These are phyloP conservation scores for Quercus rubra DNA, from an alignment of 306 rosid genomes.

Conservation along the genomic window DNA sequence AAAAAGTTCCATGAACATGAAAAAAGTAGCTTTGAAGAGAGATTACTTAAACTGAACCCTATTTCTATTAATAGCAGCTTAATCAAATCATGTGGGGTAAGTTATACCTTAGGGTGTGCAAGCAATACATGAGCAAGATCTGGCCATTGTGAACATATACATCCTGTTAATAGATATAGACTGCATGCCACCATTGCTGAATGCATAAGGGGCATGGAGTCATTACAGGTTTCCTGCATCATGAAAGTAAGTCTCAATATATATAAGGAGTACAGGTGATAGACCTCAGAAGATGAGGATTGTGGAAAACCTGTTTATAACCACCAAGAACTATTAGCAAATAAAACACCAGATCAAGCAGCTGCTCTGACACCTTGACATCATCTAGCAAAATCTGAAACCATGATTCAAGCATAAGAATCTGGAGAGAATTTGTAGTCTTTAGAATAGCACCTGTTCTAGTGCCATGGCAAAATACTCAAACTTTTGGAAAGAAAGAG, in stretches of 20 bases:
- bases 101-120: slow-evolving; percentile 55
- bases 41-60: not conserved
- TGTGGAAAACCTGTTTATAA: slow-evolving; percentile 38
- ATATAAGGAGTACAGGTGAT: not conserved
- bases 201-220: slow-evolving; percentile 31
- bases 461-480: not conserved
- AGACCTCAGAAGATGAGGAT: slow-evolving; percentile 3
- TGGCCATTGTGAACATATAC: slow-evolving; percentile 52
- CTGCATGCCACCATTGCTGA: slow-evolving; percentile 53
- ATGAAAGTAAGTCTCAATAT: slow-evolving; percentile 18
- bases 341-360: slow-evolving; percentile 51
- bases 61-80: not conserved
- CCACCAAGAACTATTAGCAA: slow-evolving; percentile 42
- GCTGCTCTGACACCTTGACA: slow-evolving; percentile 58
- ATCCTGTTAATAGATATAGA: slow-evolving; percentile 47
- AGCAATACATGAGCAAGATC: slow-evolving; percentile 54
- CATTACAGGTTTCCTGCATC: slow-evolving; percentile 38
- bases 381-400: slow-evolving; percentile 54
- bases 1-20: slow-evolving; percentile 3
- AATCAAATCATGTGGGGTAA: not conserved
- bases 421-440: not conserved
- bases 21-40: not conserved
- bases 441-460: not conserved
- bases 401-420: slow-evolving; percentile 15
- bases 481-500: not conserved